Base-by-base conservation (phyloP, 345 rosid genomes). In the Geranium brycei region DNA sequence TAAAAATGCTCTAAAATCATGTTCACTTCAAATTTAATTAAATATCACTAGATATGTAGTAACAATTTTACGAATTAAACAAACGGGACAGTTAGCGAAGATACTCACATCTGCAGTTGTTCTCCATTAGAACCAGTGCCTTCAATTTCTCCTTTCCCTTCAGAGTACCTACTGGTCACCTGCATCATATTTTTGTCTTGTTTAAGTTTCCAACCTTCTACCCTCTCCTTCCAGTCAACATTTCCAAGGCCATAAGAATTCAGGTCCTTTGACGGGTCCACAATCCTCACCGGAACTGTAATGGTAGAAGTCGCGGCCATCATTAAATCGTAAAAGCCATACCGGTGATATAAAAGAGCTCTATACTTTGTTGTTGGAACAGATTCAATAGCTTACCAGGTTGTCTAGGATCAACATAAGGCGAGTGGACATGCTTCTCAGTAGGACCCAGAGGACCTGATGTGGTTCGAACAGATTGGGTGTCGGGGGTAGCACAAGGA, bases 201-300 rank as follows among this genome's bases (percentile, higher is more conserved):
- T 66, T 88, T 95, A 73, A 88, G 92, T 76, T 95, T 95, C 97
- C 99, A 95, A 65, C 97, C 91, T 74, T 95, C 97, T 64, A 95
- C 92, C 72, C 97, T 87, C 75, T 91, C 99, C 82, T 95, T 95
- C 99, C 99, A 95, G 81, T 95, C 97, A 67, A 95, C 87, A 78
- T 84, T 88, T 59, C 91, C 91, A 69, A 95, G 96, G 74, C 97
- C 99, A 77, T 95, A 95, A 66, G 97, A 83, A 78, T 95, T 88
- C 83, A 91, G 81, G 86, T 91, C 99, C 74, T 88, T 95, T 7
- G 99, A 83, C 4, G 99, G 99, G 73, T 95, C 99, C 79, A 95
- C 96, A 67, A 88, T 95, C 69, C 99, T 84, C 68, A 95, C 99
- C 51, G 87, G 99, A 67, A 95, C 99, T 95, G 84, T 35, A 35